Conservation (phyloP, 441 rosid species). For the Syzygium malaccense region DNA sequence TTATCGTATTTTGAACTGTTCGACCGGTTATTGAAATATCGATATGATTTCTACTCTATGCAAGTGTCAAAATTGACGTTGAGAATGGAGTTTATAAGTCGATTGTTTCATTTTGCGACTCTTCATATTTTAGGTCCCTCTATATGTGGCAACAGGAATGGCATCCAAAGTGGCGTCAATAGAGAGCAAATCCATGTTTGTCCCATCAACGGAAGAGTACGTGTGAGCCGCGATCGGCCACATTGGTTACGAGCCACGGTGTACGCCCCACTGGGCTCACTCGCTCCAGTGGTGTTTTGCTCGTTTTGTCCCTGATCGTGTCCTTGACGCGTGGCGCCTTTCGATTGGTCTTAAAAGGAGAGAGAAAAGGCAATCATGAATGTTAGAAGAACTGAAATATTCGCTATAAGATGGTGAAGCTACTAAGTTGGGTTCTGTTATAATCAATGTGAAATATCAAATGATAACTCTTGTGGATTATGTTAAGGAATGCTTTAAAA, state of each 20-base stretch:
- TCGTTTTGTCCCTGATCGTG: slow-evolving; percentile 34
- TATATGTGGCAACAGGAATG: slow-evolving; percentile 76
- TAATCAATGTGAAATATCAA: background rate
- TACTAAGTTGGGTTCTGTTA: background rate
- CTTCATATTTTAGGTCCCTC: slow-evolving; percentile 34
- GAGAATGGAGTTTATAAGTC: background rate
- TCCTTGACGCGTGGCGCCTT: slow-evolving; percentile 71
- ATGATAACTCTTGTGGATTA: background rate
- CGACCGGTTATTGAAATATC: background rate
- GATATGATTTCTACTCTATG: background rate
- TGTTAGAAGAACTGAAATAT: background rate
- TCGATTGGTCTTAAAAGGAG: slow-evolving; percentile 52
- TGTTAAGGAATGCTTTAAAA: background rate
- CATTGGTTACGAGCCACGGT: slow-evolving; percentile 50
- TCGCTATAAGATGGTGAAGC: background rate
- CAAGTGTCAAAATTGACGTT: background rate
- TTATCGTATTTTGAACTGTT: background rate
- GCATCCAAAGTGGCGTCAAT: slow-evolving; percentile 43
- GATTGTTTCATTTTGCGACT: background rate
- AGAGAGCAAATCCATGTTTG: slow-evolving; percentile 32
- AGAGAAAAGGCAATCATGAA: background rate
- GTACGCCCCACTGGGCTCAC: slow-evolving; percentile 77
- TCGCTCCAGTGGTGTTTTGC: slow-evolving; percentile 62
- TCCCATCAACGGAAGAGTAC: slow-evolving; percentile 52
- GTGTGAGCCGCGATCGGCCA: slow-evolving; percentile 40